Conservation (phyloP, 2,329 filamentous ascomycete genomes). For the Pseudopyrenochaeta lycopersici region DNA sequence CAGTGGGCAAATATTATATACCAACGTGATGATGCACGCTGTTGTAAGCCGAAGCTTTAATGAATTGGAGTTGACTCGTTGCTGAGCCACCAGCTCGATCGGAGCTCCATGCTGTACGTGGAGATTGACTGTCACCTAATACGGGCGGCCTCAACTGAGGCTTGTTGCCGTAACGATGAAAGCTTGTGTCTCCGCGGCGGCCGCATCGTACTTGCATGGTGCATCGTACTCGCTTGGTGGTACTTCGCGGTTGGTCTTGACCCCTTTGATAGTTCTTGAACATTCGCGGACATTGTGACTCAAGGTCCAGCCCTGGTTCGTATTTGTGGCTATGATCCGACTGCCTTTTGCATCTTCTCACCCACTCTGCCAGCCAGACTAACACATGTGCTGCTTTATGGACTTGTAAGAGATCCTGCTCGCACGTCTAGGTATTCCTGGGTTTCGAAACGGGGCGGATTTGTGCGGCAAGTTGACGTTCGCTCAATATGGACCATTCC, state of each 20-base stretch:
- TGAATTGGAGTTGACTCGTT: conserved; percentile 20
- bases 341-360: background rate
- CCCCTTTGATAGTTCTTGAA: background rate
- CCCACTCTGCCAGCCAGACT: background rate
- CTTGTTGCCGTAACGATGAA: background rate
- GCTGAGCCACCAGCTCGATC: conserved; percentile 6
- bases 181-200: conserved; percentile 3
- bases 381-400: background rate
- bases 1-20: background rate
- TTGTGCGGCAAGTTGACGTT: background rate
- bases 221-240: conserved; percentile 8
- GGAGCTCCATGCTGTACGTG: background rate
- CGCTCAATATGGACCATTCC: background rate
- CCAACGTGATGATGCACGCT: conserved; percentile 9
- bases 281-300: background rate
- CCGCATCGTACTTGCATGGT: conserved; percentile 9
- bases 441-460: background rate
- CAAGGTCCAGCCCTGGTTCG: background rate
- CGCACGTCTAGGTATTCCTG: background rate
- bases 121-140: background rate
- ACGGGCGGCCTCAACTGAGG: background rate
- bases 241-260: conserved; percentile 12
- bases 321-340: background rate
- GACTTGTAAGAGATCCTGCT: background rate
- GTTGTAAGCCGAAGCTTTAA: conserved; percentile 11